Evolutionary conservation across 208 protist genomes (phyloP).

Genomic region (Leishmania tarentolae): DNA sequence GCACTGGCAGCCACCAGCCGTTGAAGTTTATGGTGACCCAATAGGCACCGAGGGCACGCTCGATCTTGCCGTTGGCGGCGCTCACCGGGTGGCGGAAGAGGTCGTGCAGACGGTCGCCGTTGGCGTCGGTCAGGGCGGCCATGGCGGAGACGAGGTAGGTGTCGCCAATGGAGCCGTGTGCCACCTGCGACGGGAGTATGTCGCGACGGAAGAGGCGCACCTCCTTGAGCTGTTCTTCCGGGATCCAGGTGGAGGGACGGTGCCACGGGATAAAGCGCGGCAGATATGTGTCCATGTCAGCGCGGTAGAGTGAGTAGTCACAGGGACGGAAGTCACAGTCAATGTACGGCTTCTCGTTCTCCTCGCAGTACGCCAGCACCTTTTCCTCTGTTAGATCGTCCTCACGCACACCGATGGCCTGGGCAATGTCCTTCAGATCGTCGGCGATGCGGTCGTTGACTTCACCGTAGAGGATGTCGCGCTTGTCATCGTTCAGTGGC

Average conservation of each 20-base stretch:
- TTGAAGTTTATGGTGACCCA: conserved; percentile 81
- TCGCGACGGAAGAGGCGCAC: conserved; percentile 71
- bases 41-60: conserved; percentile 72
- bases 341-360: conserved; percentile 55
- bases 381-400: conserved; percentile 56
- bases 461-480: conserved; percentile 42
- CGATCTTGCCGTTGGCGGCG: conserved; percentile 48
- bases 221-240: conserved; percentile 55
- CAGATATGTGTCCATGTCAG: conserved; percentile 64
- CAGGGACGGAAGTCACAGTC: conserved; percentile 72
- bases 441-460: conserved; percentile 47
- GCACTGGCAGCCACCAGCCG: conserved; percentile 81
- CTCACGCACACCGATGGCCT: conserved; percentile 39
- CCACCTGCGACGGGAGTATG: conserved; percentile 66
- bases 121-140: conserved; percentile 52
- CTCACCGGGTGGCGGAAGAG: conserved; percentile 76
- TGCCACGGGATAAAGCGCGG: conserved; percentile 62
- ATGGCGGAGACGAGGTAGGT: conserved; percentile 81
- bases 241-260: conserved; percentile 60
- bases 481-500: conserved; percentile 61
- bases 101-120: conserved; percentile 38
- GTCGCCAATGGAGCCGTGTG: conserved; percentile 78
- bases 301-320: conserved; percentile 68
- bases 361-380: conserved; percentile 60
- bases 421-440: conserved; percentile 42